Evolutionary conservation across 345 rosid genomes (phyloP), one percentile per base, ranked within the genome.

Genomic region (Lumnitzera littorea): DNA sequence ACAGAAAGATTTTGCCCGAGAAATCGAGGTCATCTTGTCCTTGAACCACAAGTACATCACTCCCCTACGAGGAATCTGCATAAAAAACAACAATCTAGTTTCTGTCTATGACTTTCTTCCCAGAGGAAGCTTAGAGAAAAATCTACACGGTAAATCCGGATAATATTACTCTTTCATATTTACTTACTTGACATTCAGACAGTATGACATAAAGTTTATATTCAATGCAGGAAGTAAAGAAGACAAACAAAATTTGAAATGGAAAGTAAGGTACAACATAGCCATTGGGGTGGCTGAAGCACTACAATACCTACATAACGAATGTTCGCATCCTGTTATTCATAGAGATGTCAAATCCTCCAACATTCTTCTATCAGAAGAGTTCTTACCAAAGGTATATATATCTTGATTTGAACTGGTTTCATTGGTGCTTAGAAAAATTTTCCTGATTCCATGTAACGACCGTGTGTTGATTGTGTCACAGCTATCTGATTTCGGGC

Each of bases 311-410:
- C 70, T 94, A 8, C 97, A 94, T 66, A 80, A 66, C 13, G 81
- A 80, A 70, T 75, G 79, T 76, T 70, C 88, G 53, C 81, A 59
- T 56, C 91, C 91, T 9, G 87, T 90, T n/a, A 84, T 94, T 61
- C 99, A 94, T 23, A 80, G 97, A 62, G 99, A 94, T 69, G 79
- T 90, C 70, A 94, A 94, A 72, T 85, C 96, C 56, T 86, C 97
- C 0, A 94, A 94, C 74, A 84, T 94, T 68, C 99, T 94, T 71
- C 82, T 94, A 17, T 78, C 95, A 1, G 78, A 87, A 73, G 77
- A 49, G 8, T 87, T 80, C 20, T 82, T 87, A 65, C 84, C 99
- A 5, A 82, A 87, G 96, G 97, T 91, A 79, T n/a, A 79, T n/a
- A 49, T 15, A 4, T 12, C 24, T 2, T 36, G 43, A 36, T 5